phyloP scores from a whole-genome alignment of 768 basidiomycete genomes.

The Boletus subcaerulescens region DNA sequence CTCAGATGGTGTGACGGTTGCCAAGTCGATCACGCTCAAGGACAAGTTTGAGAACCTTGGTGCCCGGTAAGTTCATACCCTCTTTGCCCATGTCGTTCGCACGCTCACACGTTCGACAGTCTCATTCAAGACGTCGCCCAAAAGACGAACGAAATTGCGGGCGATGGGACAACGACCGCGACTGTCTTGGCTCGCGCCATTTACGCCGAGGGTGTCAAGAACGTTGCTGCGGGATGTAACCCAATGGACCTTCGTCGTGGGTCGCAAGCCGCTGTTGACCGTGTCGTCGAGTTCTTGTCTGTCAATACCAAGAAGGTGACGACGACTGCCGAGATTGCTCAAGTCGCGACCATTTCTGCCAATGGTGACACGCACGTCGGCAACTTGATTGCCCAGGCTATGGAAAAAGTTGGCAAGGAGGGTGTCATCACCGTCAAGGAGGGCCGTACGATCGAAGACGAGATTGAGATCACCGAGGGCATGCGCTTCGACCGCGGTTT shows the following conservation, averaged over 20 bases:
- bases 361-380: slow-evolving; percentile 85
- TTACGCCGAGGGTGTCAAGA: slow-evolving; percentile 98
- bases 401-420: slow-evolving; percentile 99
- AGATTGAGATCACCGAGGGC: slow-evolving; percentile 99
- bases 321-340: slow-evolving; percentile 95
- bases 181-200: slow-evolving; percentile 97
- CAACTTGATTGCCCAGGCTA: slow-evolving; percentile 39
- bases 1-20: slow-evolving; percentile 71
- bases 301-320: slow-evolving; percentile 91
- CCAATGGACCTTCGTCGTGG: slow-evolving; percentile 99
- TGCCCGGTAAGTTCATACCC: slow-evolving; percentile 64
- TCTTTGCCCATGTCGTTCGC: background rate
- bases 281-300: slow-evolving; percentile 88
- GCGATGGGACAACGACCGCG: slow-evolving; percentile 87
- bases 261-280: slow-evolving; percentile 93
- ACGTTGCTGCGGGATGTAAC: slow-evolving; percentile 98
- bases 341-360: slow-evolving; percentile 95
- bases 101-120: slow-evolving; percentile 37
- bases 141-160: slow-evolving; percentile 96
- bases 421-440: slow-evolving; percentile 99
- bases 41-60: slow-evolving; percentile 99
- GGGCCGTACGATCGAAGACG: slow-evolving; percentile 95
- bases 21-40: slow-evolving; percentile 85
- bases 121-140: slow-evolving; percentile 94
- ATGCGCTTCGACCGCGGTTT: slow-evolving; percentile 99